Percentiles rank a stretch among this genome's conserved stretches.
Evolutionary conservation across 192 early-diverging fungal species (phyloP).

Genomic region (Coemansia sp.): DNA sequence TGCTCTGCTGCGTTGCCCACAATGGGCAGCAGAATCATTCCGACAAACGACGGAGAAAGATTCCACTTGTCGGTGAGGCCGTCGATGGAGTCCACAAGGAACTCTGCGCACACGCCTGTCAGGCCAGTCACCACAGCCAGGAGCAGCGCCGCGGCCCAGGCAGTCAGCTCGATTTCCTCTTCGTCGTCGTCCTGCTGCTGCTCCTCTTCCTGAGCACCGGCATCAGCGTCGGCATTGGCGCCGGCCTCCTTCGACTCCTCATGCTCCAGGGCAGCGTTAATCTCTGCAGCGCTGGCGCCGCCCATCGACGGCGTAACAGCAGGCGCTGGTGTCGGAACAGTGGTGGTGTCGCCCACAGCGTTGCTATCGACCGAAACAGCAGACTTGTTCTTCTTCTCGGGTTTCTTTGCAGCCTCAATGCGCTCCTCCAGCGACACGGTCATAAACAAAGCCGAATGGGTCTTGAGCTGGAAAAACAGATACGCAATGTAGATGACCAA

Average conservation of each 20-base stretch:
- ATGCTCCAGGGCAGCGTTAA: not conserved
- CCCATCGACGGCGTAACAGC: constrained; percentile 4
- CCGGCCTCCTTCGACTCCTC: constrained; percentile 3
- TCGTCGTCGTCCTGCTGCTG: constrained; percentile 61
- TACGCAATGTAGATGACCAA: constrained; percentile 67
- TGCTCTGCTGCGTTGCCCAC: constrained; percentile 92
- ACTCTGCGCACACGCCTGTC: constrained; percentile 82
- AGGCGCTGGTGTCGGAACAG: constrained; percentile 11
- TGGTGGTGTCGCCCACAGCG: constrained; percentile 8
- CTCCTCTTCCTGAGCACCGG: constrained; percentile 4
- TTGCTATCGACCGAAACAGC: not conserved
- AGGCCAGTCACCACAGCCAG: constrained; percentile 67
- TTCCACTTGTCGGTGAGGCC: constrained; percentile 68
- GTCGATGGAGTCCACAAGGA: constrained; percentile 80
- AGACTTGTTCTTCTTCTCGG: constrained; percentile 7
- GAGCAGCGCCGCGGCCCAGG: constrained; percentile 45
- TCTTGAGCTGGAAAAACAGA: constrained; percentile 74
- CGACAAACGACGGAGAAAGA: constrained; percentile 82
- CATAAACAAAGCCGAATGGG: constrained; percentile 67
- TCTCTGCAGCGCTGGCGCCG: constrained; percentile 3
- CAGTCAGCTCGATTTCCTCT: constrained; percentile 63
- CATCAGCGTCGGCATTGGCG: not conserved
- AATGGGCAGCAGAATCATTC: constrained; percentile 86
- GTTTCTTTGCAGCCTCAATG: constrained; percentile 30
- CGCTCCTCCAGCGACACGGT: constrained; percentile 37